These are phyloP conservation scores for Bruguiera parviflora DNA, from an alignment of 345 rosid species.

Conservation along the genomic window DNA sequence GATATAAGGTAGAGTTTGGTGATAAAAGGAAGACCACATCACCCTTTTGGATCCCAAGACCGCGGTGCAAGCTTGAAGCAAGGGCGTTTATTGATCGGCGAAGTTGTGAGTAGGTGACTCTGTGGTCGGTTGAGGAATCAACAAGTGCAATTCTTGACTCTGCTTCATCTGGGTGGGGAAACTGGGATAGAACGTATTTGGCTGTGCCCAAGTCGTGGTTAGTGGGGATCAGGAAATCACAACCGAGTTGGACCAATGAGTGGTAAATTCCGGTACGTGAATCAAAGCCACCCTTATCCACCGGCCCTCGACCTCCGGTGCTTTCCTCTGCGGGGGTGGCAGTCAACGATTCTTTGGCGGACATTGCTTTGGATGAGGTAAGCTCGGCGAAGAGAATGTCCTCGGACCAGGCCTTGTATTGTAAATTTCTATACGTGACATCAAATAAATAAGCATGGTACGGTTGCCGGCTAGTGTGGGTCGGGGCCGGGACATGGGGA, in stretches of 20 bases:
- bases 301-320: not conserved
- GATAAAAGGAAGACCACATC: slow-evolving; percentile 56
- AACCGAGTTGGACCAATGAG: slow-evolving; percentile 32
- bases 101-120: slow-evolving; percentile 42
- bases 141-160: slow-evolving; percentile 40
- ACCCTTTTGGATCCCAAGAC: slow-evolving; percentile 43
- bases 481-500: not conserved
- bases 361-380: slow-evolving; percentile 18
- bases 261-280: slow-evolving; percentile 38
- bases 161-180: slow-evolving; percentile 35
- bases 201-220: slow-evolving; percentile 34
- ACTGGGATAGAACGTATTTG: slow-evolving; percentile 40
- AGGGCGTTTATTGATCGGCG: slow-evolving; percentile 40
- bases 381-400: not conserved
- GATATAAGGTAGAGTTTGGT: slow-evolving; percentile 51
- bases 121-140: slow-evolving; percentile 33
- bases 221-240: slow-evolving; percentile 31
- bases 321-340: slow-evolving; percentile 10
- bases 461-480: not conserved
- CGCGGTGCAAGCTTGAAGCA: slow-evolving; percentile 43
- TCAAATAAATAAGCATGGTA: not conserved
- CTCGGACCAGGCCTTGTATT: not conserved
- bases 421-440: not conserved
- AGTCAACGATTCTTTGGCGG: slow-evolving; percentile 24
- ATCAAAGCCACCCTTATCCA: slow-evolving; percentile 34